phyloP scores from a whole-genome alignment of 768 basidiomycete genomes.

The Mycena floridula region DNA sequence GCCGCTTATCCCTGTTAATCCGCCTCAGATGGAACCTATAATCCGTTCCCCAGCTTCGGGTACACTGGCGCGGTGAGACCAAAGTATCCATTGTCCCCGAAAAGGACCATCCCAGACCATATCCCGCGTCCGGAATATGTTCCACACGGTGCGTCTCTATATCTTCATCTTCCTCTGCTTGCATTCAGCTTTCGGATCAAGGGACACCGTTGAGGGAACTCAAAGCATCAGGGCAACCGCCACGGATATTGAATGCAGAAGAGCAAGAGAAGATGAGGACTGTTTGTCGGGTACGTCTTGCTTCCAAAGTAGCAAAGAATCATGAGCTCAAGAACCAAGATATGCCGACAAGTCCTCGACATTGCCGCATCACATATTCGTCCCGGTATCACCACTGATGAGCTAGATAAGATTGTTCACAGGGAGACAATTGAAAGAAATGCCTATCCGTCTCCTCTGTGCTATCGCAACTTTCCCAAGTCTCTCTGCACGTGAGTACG shows the following conservation, averaged over 20 bases:
- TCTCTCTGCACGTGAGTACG: conserved; percentile 81
- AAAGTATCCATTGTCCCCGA: conserved; percentile 81
- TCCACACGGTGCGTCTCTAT: conserved; percentile 40
- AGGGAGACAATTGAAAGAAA: conserved; percentile 85
- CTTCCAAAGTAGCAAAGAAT: background rate
- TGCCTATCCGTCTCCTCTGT: conserved; percentile 90
- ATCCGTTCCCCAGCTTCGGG: conserved; percentile 70
- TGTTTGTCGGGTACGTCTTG: conserved; percentile 68
- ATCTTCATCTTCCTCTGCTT: conserved; percentile 6
- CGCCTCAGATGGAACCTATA: conserved; percentile 61
- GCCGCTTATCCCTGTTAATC: background rate
- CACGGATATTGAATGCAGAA: conserved; percentile 57
- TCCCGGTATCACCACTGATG: conserved; percentile 92
- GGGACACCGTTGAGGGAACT: conserved; percentile 27
- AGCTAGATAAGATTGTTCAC: conserved; percentile 91
- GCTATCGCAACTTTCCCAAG: conserved; percentile 89
- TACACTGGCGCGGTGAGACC: conserved; percentile 81
- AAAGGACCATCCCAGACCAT: conserved; percentile 70
- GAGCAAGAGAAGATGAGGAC: conserved; percentile 88
- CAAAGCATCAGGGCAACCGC: conserved; percentile 46
- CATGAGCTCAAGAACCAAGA: conserved; percentile 35
- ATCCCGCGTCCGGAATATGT: conserved; percentile 91
- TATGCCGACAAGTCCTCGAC: conserved; percentile 87
- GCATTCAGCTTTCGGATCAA: conserved; percentile 17
- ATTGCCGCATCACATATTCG: conserved; percentile 77